Evolutionary conservation across 1,284 basidiomycete species (phyloP).

Genomic region (Sphagnurus paluster): DNA sequence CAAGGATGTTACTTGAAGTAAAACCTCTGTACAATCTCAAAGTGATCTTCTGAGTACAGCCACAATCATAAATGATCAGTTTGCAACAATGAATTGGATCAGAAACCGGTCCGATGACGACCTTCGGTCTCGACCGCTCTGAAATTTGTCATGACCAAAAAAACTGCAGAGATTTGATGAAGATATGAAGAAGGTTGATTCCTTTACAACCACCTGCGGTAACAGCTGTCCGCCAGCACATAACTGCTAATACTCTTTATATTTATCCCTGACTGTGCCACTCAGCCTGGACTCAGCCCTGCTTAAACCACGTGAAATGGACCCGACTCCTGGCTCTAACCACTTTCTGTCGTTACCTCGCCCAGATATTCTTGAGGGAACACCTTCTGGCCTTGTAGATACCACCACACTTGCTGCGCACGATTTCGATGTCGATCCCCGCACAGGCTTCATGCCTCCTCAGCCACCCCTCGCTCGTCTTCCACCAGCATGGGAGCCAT

Average conservation of each 20-base stretch:
- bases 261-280: neutral
- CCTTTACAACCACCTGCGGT: no score
- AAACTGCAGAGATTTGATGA: neutral
- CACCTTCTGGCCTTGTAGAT: constrained; percentile 18
- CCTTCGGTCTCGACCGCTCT: neutral
- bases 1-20: no score
- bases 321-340: constrained; percentile 10
- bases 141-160: constrained; percentile 4
- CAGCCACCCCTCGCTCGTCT: constrained; percentile 71
- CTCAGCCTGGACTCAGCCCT: neutral
- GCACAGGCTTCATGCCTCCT: constrained; percentile 92
- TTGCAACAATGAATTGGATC: neutral
- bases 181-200: no score
- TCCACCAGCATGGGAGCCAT: constrained; percentile 60
- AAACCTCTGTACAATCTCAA: no score
- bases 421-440: constrained; percentile 93
- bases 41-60: constrained; percentile 8
- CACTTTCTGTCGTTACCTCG: constrained; percentile 20
- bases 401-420: constrained; percentile 22
- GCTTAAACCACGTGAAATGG: constrained; percentile 5
- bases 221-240: neutral
- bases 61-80: constrained; percentile 11
- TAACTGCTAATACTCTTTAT: neutral
- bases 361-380: constrained; percentile 16
- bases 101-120: constrained; percentile 8